Evolutionary conservation across 495 filamentous ascomycete genomes (phyloP), one percentile per base, ranked within the genome.

Genomic region (Xylaria intraflava): DNA sequence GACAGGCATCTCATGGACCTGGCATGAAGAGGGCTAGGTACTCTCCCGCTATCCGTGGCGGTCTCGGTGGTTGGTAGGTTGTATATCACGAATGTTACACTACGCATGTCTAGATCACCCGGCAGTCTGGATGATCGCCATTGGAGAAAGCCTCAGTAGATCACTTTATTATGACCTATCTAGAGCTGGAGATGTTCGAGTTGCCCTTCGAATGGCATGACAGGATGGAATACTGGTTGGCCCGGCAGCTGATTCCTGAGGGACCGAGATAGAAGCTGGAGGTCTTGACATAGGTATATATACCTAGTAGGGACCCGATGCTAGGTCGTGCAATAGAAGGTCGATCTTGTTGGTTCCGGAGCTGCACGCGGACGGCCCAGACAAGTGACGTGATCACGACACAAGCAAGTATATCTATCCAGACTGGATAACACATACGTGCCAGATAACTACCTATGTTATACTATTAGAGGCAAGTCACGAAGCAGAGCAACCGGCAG

Each of bases 51-150:
- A 20, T 1, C 29, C 16, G 41, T 20, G 8, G 16, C n/a, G 7
- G 3, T 7, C 16, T n/a, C 35, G 7, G 6, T 3, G 35, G 35
- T n/a, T 12, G 3, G 14, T n/a, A 41, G 19, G 19, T 42, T 51
- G 9, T n/a, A n/a, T n/a, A n/a, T n/a, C n/a, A n/a, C 9, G 27
- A 9, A 29, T 29, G 9, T 29, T 29, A 29, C 27, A 29, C 9
- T 29, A 29, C 10, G 38, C 9, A 41, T 41, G 38, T 35, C 48
- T 31, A 24, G 35, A 51, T 31, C 48, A 27, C 49, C 43, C 29
- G 49, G 39, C 20, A 51, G 23, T 44, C 40, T 10, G 48, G 39
- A 43, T 27, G 29, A 51, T 33, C 31, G 30, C 20, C 16, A 53
- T 46, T 31, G 51, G 51, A 41, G 40, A 41, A 54, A 38, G 35